Conservation (phyloP, 805 yeast species). For the Clavispora carvajalis region DNA sequence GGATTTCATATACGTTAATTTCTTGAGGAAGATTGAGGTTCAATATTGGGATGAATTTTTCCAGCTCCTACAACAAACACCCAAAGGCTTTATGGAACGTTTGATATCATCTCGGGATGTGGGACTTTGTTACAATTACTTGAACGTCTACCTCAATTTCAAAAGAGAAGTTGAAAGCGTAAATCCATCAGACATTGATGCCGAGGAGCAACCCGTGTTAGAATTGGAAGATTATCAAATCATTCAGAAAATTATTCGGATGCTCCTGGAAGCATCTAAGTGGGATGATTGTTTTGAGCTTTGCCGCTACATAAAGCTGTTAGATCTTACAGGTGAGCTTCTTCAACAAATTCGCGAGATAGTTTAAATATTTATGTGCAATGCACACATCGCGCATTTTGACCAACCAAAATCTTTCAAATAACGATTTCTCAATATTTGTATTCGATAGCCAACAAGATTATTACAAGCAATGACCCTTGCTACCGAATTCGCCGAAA, state of each 20-base stretch:
- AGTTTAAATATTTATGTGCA: constrained; percentile 4
- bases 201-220: constrained; percentile 2
- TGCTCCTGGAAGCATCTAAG: constrained; percentile 34
- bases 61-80: constrained; percentile 34
- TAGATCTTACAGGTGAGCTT: constrained; percentile 39
- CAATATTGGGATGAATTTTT: constrained; percentile 51
- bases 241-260: constrained; percentile 39
- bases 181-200: not conserved
- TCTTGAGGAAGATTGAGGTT: constrained; percentile 56
- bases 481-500: constrained; percentile 81
- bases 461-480: constrained; percentile 40
- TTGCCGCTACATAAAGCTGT: constrained; percentile 47
- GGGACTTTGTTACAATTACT: constrained; percentile 46
- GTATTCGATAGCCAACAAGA: not conserved
- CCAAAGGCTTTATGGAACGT: constrained; percentile 40
- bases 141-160: constrained; percentile 47
- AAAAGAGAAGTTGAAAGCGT: constrained; percentile 28
- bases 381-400: constrained; percentile 10
- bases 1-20: constrained; percentile 42
- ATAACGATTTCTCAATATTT: constrained; percentile 4
- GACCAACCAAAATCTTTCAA: constrained; percentile 17
- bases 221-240: constrained; percentile 33
- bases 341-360: constrained; percentile 9
- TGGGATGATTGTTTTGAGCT: constrained; percentile 54
- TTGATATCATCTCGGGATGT: constrained; percentile 38